Percentiles rank a stretch among this genome's conserved stretches.
These are phyloP conservation scores for Sphaerobolus stellatus DNA, from an alignment of 1,284 basidiomycete species.

Conservation along the genomic window DNA sequence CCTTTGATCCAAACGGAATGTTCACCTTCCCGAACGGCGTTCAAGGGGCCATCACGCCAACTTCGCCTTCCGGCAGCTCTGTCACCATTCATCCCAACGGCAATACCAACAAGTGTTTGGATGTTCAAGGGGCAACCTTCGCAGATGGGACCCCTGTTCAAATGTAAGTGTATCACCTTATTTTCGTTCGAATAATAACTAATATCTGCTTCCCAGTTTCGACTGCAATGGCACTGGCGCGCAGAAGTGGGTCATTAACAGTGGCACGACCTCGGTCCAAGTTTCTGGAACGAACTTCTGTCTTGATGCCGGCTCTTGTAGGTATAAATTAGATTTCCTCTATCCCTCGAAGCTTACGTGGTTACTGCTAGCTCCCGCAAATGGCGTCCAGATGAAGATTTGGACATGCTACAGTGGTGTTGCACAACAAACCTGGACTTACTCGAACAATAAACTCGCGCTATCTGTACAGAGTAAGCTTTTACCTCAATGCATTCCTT, in stretches of 20 bases:
- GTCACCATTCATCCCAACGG: slow-evolving; percentile 1
- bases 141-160: slow-evolving; percentile 1
- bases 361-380: background rate
- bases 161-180: background rate
- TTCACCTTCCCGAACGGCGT: slow-evolving; percentile 46
- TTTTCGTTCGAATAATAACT: background rate
- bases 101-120: slow-evolving; percentile 3
- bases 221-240: slow-evolving; percentile 6
- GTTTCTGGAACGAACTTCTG: background rate
- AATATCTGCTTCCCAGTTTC: background rate
- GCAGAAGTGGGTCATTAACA: slow-evolving; percentile 3
- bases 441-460: background rate
- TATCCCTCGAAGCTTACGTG: background rate
- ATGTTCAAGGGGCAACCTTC: background rate
- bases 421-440: background rate
- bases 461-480: background rate
- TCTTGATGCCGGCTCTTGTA: slow-evolving; percentile 1
- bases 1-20: slow-evolving; percentile 42
- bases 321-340: background rate
- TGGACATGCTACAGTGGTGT: background rate
- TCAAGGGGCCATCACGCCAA: too few species aligned
- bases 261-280: background rate
- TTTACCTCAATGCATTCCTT: background rate
- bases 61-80: background rate
- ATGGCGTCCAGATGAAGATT: background rate